Conservation (phyloP, 116 monocot species). For the Cymodocea nodosa region DNA sequence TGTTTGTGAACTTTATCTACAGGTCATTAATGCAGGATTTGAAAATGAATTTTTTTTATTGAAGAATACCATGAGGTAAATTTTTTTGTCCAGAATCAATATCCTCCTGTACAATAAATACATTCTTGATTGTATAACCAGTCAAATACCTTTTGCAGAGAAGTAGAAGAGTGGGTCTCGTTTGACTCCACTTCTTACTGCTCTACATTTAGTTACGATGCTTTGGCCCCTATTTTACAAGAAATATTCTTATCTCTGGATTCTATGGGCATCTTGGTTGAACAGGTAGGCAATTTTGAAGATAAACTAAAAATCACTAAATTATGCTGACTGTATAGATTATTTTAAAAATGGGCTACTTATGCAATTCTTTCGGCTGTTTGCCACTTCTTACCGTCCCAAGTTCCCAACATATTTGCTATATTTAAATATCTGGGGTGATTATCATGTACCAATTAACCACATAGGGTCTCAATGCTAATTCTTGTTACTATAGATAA, state of each 20-base stretch:
- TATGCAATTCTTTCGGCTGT: neutral
- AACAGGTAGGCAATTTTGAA: slow-evolving; percentile 46
- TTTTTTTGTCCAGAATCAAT: slow-evolving; percentile 5
- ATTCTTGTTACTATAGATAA: no score
- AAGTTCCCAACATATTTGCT: neutral
- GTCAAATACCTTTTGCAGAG: slow-evolving; percentile 29
- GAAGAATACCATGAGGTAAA: slow-evolving; percentile 44
- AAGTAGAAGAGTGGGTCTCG: slow-evolving; percentile 70
- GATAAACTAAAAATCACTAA: no score
- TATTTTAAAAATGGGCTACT: neutral
- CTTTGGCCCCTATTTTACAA: slow-evolving; percentile 51
- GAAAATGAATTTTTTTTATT: slow-evolving; percentile 91
- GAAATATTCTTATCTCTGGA: slow-evolving; percentile 56
- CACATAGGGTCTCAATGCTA: no score
- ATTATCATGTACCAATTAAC: neutral
- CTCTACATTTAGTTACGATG: slow-evolving; percentile 71
- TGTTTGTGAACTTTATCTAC: slow-evolving; percentile 5
- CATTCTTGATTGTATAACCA: neutral
- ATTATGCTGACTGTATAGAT: no score
- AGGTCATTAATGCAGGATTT: slow-evolving; percentile 95
- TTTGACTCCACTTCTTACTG: slow-evolving; percentile 62
- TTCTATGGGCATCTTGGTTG: slow-evolving; percentile 54
- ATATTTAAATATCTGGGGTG: neutral
- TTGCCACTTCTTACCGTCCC: neutral
- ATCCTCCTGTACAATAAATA: neutral